Evolutionary conservation across 352 stramenopile species (phyloP).

Genomic region (Blastocystis sp.): DNA sequence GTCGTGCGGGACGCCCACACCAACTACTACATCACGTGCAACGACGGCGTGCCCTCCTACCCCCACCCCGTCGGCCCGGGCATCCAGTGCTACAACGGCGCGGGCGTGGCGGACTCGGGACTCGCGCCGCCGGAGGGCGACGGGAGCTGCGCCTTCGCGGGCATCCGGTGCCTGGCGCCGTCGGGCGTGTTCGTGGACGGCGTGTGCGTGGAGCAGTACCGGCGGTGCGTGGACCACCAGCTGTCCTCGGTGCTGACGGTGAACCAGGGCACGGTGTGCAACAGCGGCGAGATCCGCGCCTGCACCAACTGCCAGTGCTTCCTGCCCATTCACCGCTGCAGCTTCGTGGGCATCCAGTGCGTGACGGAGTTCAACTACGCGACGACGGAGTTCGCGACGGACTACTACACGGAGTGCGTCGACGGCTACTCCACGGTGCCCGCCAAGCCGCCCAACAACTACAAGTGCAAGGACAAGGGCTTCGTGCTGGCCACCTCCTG

Average conservation of each 20-base stretch:
- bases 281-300: conserved; percentile 43
- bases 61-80: conserved; percentile 56
- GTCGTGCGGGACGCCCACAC: conserved; percentile 51
- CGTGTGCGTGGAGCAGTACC: conserved; percentile 46
- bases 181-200: neutral
- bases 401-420: conserved; percentile 67
- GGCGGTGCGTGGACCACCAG: conserved; percentile 39
- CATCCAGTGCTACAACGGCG: conserved; percentile 66
- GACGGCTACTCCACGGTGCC: conserved; percentile 63
- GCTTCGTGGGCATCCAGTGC: conserved; percentile 64
- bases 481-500: conserved; percentile 57
- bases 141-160: conserved; percentile 51
- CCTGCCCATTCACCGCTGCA: conserved; percentile 53
- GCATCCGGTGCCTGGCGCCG: conserved; percentile 38
- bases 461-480: conserved; percentile 68
- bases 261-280: conserved; percentile 56
- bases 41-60: conserved; percentile 44
- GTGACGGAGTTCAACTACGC: conserved; percentile 62
- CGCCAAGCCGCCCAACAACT: conserved; percentile 38
- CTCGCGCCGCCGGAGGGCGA: neutral
- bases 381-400: conserved; percentile 38
- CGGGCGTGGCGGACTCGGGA: neutral
- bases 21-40: conserved; percentile 57
- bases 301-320: conserved; percentile 42
- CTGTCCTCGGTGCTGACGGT: conserved; percentile 31